phyloP scores from a whole-genome alignment of 1,284 basidiomycete genomes.

The Athelia psychrophila region DNA sequence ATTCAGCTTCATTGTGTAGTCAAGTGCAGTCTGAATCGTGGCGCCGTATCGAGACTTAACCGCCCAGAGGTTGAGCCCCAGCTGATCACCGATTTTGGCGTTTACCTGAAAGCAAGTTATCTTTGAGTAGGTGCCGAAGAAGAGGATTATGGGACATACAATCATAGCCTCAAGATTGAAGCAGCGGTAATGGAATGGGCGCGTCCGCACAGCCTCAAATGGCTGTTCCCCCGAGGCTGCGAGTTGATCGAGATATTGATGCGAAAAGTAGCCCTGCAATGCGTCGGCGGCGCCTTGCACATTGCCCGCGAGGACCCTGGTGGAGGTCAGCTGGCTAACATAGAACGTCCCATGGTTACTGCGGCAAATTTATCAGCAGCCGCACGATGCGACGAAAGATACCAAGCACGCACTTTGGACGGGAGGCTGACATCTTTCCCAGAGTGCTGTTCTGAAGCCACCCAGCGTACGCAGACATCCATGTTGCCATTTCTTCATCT shows the following conservation, averaged over 20 bases:
- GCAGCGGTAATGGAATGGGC: conserved; percentile 55
- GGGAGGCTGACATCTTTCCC: conserved; percentile 39
- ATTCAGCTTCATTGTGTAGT: conserved; percentile 46
- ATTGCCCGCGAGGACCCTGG: conserved; percentile 36
- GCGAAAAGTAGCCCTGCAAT: conserved; percentile 43
- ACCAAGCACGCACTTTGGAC: conserved; percentile 26
- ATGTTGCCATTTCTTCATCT: conserved; percentile 40
- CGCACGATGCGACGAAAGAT: conserved; percentile 1
- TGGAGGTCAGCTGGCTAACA: conserved; percentile 33
- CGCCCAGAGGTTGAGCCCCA: conserved; percentile 51
- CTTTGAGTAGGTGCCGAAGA: conserved; percentile 10
- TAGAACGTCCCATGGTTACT: conserved; percentile 59
- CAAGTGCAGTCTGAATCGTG: conserved; percentile 55
- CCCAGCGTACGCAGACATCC: conserved; percentile 42
- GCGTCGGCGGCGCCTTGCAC: conserved; percentile 33
- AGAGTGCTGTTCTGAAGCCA: conserved; percentile 49
- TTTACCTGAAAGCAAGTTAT: conserved; percentile 36
- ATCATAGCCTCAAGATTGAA: conserved; percentile 62
- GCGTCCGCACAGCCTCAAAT: conserved; percentile 57
- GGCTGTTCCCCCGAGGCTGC: conserved; percentile 57
- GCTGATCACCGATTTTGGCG: conserved; percentile 53
- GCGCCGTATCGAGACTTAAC: conserved; percentile 46
- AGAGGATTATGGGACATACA: conserved; percentile 30
- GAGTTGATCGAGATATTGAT: conserved; percentile 49
- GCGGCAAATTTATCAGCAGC: conserved; percentile 2